Evolutionary conservation across 176 grass and related monocot genomes (phyloP).

Genomic region (Phyllostachys edulis): DNA sequence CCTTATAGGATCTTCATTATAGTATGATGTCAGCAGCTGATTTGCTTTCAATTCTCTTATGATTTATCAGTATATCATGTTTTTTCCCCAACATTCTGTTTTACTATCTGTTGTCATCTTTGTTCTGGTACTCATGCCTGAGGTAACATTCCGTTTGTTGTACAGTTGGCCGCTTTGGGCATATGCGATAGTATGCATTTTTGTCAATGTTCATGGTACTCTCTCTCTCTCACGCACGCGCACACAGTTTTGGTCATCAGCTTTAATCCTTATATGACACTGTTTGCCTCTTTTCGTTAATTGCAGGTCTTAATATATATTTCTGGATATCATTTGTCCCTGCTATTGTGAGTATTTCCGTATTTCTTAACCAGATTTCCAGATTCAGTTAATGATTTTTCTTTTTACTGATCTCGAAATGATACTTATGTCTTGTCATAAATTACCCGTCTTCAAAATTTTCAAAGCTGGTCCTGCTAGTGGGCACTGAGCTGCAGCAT

Average conservation of each 20-base stretch:
- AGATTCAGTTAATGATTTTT: background rate
- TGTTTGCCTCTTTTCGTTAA: conserved; percentile 9
- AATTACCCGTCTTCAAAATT: background rate
- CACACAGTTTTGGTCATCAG: background rate
- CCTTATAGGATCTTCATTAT: conserved; percentile 7
- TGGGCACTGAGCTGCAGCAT: conserved; percentile 91
- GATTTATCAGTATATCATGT: background rate
- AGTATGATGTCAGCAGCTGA: background rate
- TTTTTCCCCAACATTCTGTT: background rate
- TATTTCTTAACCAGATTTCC: background rate
- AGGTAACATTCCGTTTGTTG: conserved; percentile 41
- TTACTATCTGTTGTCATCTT: background rate
- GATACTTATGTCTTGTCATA: conserved; percentile 15
- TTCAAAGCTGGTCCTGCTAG: conserved; percentile 72
- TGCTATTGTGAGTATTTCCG: conserved; percentile 63
- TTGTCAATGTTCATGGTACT: conserved; percentile 85
- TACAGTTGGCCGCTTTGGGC: conserved; percentile 93
- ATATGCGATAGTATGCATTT: conserved; percentile 84
- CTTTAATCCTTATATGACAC: background rate
- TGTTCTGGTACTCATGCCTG: background rate
- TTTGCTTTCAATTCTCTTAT: background rate
- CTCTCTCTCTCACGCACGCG: background rate
- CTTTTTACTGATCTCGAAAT: conserved; percentile 7
- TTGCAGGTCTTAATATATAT: conserved; percentile 96
- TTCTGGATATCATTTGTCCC: conserved; percentile 95